Evolutionary conservation across 148 eudicot genomes (phyloP), one percentile per base, ranked within the genome.

Genomic region (Rhododendron griersonianum): DNA sequence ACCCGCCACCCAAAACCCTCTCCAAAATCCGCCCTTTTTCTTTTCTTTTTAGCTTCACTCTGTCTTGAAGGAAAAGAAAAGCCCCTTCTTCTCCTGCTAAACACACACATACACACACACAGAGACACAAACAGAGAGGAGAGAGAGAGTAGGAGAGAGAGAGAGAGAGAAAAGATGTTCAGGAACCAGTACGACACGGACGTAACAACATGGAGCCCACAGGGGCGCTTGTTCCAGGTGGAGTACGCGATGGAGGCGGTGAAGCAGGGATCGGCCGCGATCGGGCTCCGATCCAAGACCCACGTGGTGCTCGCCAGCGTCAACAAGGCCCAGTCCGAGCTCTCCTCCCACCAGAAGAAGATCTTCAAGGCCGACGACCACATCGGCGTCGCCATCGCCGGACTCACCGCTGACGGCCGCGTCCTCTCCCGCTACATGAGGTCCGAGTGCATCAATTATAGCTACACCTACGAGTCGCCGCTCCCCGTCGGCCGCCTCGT

Each of bases 181-280:
- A 84, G 99, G 47, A 97, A 97, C 91, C 99, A 97, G 90, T 97
- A 97, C 91, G 99, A 97, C 88, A 95, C 98, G 14, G 99, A 97
- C 82, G 99, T 97, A 44, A 97, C 99, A n/a, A 97, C 99, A 78
- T 97, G 99, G 99, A 89, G 93, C 8, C 99, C 99, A 19, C 98
- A 97, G 16, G 99, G 98, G 35, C 85, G 99, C 2, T 86, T 97
- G 0, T 97, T 97, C 89, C 99, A 97, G 82, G 98, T 97, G 1
- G 99, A 97, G 73, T 97, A 95, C 93, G 98, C 98, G n/a, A 97
- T 97, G 99, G 99, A 97, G 85, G 98, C 99, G 1, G 99, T 97
- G 81, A 95, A 97, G 88, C 99, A 97, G 85, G 99, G 99, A 8
- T 94, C 99, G 3, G 99, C 98, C 0, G 98, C 99, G 0, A 93